phyloP scores from a whole-genome alignment of 176 grass and related monocot genomes.

The Sorghum bicolor region DNA sequence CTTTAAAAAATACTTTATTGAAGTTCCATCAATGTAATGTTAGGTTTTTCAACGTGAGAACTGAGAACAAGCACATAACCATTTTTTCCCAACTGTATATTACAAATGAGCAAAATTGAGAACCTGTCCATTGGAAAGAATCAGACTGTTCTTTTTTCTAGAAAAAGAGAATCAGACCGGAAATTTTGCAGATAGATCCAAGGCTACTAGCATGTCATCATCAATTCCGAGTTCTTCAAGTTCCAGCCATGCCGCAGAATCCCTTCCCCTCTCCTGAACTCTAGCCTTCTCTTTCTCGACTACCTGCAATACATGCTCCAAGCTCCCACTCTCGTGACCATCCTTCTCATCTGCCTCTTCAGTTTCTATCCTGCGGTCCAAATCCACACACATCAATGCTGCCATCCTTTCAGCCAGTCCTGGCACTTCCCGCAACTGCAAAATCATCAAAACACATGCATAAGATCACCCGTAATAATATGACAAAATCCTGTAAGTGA shows the following conservation, averaged over 20 bases:
- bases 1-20: no score
- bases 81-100: neutral
- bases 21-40: no score
- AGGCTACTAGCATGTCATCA: constrained; percentile 74
- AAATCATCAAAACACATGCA: constrained; percentile 11
- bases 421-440: constrained; percentile 79
- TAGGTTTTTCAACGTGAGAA: no score
- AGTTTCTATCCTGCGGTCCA: constrained; percentile 42
- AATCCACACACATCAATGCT: constrained; percentile 87
- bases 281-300: constrained; percentile 57
- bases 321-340: constrained; percentile 6
- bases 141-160: constrained; percentile 16
- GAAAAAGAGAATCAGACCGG: constrained; percentile 41
- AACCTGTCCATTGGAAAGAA: constrained; percentile 5
- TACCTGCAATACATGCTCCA: constrained; percentile 56
- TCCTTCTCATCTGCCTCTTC: constrained; percentile 45
- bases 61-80: neutral
- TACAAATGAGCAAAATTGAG: neutral
- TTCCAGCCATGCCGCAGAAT: constrained; percentile 72
- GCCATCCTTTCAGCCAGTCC: constrained; percentile 85
- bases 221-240: constrained; percentile 89
- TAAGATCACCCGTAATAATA: neutral
- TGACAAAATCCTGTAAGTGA: neutral
- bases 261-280: constrained; percentile 47
- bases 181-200: constrained; percentile 75